Conservation (phyloP, 257 asterid genomes). For the Rubia yunnanensis region DNA sequence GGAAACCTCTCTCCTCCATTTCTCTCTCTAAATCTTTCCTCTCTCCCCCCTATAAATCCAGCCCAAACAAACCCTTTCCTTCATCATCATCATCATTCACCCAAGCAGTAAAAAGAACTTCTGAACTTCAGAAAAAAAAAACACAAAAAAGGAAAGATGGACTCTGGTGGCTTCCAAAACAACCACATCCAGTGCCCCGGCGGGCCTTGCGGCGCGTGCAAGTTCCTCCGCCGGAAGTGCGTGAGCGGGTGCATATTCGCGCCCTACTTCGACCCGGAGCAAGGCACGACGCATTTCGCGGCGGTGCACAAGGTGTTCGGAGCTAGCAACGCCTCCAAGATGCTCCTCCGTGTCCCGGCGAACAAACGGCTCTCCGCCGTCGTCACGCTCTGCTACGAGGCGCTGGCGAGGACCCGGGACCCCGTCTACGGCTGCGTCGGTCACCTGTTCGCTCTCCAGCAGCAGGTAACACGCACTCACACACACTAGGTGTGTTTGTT, state of each 20-base stretch:
- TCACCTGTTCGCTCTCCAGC: constrained; percentile 33
- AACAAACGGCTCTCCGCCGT: constrained; percentile 32
- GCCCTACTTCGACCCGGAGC: constrained; percentile 31
- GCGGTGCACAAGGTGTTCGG: constrained; percentile 41
- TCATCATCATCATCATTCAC: neutral
- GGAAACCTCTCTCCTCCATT: constrained; percentile 1
- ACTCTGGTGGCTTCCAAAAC: constrained; percentile 8
- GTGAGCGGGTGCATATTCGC: constrained; percentile 33
- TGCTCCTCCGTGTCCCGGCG: constrained; percentile 21
- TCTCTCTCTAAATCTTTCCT: constrained; percentile 15
- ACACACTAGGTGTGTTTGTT: too few species aligned
- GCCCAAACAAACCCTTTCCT: neutral
- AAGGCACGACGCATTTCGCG: constrained; percentile 33
- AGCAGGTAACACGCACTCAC: constrained; percentile 19
- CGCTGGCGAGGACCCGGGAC: constrained; percentile 32
- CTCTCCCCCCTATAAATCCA: neutral
- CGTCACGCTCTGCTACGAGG: constrained; percentile 32
- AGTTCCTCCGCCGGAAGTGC: constrained; percentile 35
- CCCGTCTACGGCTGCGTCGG: constrained; percentile 37
- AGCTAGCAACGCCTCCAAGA: constrained; percentile 35
- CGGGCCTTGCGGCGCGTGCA: constrained; percentile 40
- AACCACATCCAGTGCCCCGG: neutral
- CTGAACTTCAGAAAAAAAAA: neutral
- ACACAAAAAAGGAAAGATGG: constrained; percentile 10
- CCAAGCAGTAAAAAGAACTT: too few species aligned